A percentile compares a stretch with the other conserved stretches of the same genome.
These are phyloP conservation scores for Trichophyton simii DNA, from an alignment of 2,329 filamentous ascomycete species.

Conservation along the genomic window DNA sequence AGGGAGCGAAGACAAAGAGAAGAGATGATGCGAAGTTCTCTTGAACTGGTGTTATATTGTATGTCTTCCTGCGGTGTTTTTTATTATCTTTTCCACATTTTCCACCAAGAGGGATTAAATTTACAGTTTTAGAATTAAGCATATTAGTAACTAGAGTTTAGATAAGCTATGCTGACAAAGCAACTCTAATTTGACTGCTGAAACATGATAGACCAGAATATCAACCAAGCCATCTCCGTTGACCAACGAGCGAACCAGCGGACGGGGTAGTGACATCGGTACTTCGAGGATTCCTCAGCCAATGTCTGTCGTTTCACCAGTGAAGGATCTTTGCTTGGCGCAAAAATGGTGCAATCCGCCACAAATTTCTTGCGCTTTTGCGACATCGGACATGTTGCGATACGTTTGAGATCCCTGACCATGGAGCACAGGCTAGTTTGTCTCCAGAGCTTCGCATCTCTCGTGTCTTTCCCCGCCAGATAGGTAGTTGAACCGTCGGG, in stretches of 20 bases:
- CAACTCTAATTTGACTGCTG: neutral
- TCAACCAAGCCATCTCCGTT: too few species aligned
- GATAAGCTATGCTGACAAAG: neutral
- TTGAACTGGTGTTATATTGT: too few species aligned
- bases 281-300: neutral
- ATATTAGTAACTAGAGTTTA: neutral
- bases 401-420: neutral
- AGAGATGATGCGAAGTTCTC: neutral
- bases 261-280: too few species aligned
- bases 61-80: neutral
- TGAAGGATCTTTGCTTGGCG: neutral
- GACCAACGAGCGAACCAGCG: too few species aligned
- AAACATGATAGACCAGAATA: neutral
- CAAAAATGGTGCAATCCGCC: neutral
- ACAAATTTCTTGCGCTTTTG: neutral
- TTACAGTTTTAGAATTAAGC: neutral
- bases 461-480: neutral
- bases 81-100: neutral
- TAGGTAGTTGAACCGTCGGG: neutral
- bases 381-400: neutral
- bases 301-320: neutral
- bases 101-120: neutral
- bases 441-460: neutral
- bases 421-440: neutral
- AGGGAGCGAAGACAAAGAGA: neutral